Evolutionary conservation across 1,139 yeast genomes (phyloP), one percentile per base, ranked within the genome.

Genomic region (Chernovozyma aurita): DNA sequence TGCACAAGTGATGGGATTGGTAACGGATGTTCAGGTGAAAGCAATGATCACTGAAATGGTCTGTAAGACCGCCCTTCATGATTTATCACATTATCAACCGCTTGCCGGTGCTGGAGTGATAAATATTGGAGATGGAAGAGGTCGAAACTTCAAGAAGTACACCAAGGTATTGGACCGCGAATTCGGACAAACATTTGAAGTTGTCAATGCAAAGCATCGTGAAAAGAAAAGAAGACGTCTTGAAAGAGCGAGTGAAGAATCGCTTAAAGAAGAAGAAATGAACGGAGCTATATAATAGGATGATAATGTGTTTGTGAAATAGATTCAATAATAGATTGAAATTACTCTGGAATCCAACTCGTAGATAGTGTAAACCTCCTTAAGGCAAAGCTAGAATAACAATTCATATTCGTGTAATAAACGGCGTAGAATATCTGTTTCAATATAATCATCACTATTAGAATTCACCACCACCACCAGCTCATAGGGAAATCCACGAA

Each of bases 71-170:
- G 31, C 37, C 15, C 15, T 26, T 8, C 31, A 24, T 8, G 31
- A 33, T 18, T 34, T 30, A 13, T 15, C 33, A 3, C 24, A 18
- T 8, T 14, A 24, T 13, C 12, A 14, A n/a, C 9, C 8, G 13
- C 28, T 35, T 18, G 45, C 46, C 11, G 59, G 55, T 1, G 52
- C 59, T 12, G 70, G 71, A 1, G 53, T 61, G 28, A 61, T 79
- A 21, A 80, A 81, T 50, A 49, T 74, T 1, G 95, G 95, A 18
- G 85, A 83, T 53, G 95, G 95, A 1, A 59, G 63, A 26, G 90
- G 90, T 0, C 70, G 79, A 38, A 65, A 75, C 18, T 68, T 68
- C 36, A 63, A 70, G 16, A 66, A 61, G 21, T 86, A 88, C 52
- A 70, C 73, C 7, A 83, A 85, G 4, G 57, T 88, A 25, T 48